Evolutionary conservation across 1,284 basidiomycete species (phyloP), one percentile per base, ranked within the genome.

Genomic region (Golubevia sp.): DNA sequence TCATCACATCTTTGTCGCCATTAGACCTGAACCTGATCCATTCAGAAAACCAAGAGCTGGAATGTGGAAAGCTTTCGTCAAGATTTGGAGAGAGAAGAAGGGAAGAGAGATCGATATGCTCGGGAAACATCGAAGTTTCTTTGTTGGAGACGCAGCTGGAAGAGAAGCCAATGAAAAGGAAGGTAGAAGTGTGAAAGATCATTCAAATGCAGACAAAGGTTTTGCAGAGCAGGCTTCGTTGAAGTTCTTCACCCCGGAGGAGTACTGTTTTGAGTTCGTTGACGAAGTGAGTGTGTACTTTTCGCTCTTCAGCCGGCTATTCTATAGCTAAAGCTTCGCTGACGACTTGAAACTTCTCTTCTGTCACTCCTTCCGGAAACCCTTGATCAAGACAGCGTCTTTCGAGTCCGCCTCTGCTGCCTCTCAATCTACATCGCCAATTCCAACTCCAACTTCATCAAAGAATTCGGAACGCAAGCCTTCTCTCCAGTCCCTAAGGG

Each of bases 111-210:
- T 44, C 11, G 38, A 44, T 8, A 44, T 44, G 38, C 38, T 13
- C 11, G 38, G 38, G 11, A 18, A 44, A 44, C 11, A 18, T 8
- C 11, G 38, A 21, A 64, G 61, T 27, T 78, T 74, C 64, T 78
- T 64, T 26, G 74, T 79, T 2, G 76, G 76, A 3, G 76, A 79
- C 63, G 76, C 76, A 11, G 76, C 76, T 2, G 76, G 76, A 2
- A 44, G 76, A 49, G 63, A 53, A 23, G 13, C 30, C 2, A 18
- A 44, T 44, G 13, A 8, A 44, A 7, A 13, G 11, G 52, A 57
- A 34, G 26, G 50, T 3, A 52, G 52, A 13, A 23, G 56, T 0
- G 56, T 44, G 20, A 52, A 48, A 6, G 76, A 79, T 50, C 74
- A 75, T 56, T 63, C 57, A 54, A 73, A 79, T 57, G 72, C 71